Evolutionary conservation across 192 early-diverging fungal genomes (phyloP).

Genomic region (Linnemannia exigua): DNA sequence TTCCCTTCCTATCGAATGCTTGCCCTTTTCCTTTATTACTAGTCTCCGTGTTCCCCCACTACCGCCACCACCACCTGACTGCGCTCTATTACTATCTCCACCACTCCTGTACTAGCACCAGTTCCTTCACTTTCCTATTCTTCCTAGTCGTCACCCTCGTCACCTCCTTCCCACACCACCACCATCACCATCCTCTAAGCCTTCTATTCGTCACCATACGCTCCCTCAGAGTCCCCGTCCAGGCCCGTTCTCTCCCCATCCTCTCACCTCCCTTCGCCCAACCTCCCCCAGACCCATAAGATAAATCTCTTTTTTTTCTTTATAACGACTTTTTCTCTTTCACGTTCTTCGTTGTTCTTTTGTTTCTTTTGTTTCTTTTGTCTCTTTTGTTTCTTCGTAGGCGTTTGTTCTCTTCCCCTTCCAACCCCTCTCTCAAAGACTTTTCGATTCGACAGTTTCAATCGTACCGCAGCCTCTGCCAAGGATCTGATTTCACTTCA

Average conservation of each 20-base stretch:
- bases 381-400: neutral
- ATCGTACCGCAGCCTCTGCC: conserved; percentile 41
- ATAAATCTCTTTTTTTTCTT: neutral
- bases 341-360: too few relatives aligned
- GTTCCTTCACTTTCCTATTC: neutral
- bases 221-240: conserved; percentile 15
- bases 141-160: neutral
- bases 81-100: neutral
- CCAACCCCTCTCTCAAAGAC: neutral
- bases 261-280: conserved; percentile 22
- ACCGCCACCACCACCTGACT: neutral
- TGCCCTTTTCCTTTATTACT: neutral
- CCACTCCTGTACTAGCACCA: neutral
- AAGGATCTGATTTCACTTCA: conserved; percentile 3
- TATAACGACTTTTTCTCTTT: neutral
- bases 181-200: neutral
- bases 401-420: too few relatives aligned
- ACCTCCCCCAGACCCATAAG: conserved; percentile 51
- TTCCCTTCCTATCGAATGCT: neutral
- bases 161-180: neutral
- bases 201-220: conserved; percentile 17
- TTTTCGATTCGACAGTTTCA: neutral
- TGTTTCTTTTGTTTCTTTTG: neutral
- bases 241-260: neutral
- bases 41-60: neutral